A percentile compares a stretch with the other conserved stretches of the same genome.
Evolutionary conservation across 345 rosid genomes (phyloP).

Genomic region (Murraya paniculata): DNA sequence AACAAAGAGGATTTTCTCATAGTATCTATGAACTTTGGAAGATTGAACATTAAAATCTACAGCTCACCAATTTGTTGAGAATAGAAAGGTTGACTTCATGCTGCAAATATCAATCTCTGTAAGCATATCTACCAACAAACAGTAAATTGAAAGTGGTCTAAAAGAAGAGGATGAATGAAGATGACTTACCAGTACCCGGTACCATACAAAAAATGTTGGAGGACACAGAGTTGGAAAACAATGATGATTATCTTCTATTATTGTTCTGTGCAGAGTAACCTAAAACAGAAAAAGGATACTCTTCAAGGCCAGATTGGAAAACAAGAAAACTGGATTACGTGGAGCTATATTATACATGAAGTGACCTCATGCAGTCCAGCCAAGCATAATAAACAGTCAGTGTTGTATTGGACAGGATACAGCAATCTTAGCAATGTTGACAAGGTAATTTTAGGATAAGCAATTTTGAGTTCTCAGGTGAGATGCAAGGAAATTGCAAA

Average conservation of each 20-base stretch:
- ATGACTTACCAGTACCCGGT: conserved; percentile 63
- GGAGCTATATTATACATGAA: background rate
- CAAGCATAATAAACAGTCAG: background rate
- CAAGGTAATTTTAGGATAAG: background rate
- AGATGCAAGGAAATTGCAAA: background rate
- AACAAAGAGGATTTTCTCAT: background rate
- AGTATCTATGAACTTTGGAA: background rate
- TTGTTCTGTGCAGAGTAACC: conserved; percentile 42
- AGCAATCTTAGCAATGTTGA: background rate
- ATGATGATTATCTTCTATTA: conserved; percentile 42
- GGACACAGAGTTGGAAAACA: conserved; percentile 56
- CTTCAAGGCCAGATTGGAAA: background rate
- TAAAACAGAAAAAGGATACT: conserved; percentile 20
- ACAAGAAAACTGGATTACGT: background rate
- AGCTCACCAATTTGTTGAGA: conserved; percentile 59
- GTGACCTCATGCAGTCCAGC: background rate
- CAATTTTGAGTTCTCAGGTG: background rate
- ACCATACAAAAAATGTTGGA: conserved; percentile 76
- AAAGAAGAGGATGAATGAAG: background rate
- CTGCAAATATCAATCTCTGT: conserved; percentile 37
- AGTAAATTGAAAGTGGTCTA: background rate
- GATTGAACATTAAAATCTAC: conserved; percentile 8
- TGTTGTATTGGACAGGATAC: background rate
- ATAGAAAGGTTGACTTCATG: conserved; percentile 71
- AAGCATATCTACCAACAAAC: conserved; percentile 14